phyloP scores from a whole-genome alignment of 148 eudicot species.

The Rhododendron ferrugineum region DNA sequence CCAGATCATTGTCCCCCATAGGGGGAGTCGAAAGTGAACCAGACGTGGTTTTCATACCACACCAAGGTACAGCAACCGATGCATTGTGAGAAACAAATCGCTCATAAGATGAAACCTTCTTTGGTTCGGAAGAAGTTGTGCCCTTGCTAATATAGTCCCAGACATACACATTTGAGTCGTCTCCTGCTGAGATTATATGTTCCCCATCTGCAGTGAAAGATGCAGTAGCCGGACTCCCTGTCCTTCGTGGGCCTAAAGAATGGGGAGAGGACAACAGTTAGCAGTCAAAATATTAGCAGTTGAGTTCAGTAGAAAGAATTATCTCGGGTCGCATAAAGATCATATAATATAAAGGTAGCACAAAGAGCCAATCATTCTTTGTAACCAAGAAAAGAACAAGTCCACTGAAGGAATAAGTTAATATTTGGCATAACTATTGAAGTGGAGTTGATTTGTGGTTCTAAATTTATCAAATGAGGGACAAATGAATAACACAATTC shows the following conservation, averaged over 20 bases:
- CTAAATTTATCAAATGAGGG: not conserved
- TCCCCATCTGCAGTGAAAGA: conserved; percentile 79
- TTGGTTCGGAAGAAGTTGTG: conserved; percentile 21
- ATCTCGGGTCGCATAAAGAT: not conserved
- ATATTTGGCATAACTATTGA: not conserved
- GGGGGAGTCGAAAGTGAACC: conserved; percentile 10
- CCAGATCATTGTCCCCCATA: conserved; percentile 9
- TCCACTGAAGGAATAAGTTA: not conserved
- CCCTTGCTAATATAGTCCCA: conserved; percentile 48
- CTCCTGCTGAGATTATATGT: conserved; percentile 55
- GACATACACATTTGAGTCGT: conserved; percentile 54
- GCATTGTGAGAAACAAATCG: conserved; percentile 45
- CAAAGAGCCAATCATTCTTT: not conserved
- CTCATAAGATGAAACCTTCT: conserved; percentile 46
- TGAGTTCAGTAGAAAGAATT: not conserved
- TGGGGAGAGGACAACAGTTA: not conserved
- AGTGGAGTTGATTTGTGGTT: not conserved
- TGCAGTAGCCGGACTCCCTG: conserved; percentile 50
- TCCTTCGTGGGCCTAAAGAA: conserved; percentile 29
- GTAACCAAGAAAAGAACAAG: not conserved
- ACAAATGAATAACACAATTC: not conserved
- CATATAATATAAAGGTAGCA: not conserved
- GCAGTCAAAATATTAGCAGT: not conserved
- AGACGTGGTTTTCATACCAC: conserved; percentile 38
- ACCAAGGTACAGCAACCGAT: conserved; percentile 65